These are phyloP conservation scores for Exophiala sp. DNA, from an alignment of 2,329 filamentous ascomycete species.

Conservation along the genomic window DNA sequence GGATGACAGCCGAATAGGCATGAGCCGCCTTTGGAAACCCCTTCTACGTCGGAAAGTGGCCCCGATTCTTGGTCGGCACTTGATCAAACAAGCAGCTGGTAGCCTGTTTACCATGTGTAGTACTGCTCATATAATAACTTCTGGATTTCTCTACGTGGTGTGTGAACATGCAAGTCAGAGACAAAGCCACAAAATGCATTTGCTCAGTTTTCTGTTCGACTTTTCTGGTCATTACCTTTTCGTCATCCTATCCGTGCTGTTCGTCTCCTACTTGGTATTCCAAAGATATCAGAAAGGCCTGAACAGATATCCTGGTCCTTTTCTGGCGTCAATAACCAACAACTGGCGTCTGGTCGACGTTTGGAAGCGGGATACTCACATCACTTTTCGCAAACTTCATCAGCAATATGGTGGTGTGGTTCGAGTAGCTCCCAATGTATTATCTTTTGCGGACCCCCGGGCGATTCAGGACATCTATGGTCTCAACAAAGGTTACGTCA, in stretches of 20 bases:
- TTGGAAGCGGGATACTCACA: conserved; percentile 60
- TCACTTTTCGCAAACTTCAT: conserved; percentile 66
- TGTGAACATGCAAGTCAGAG: too few relatives aligned
- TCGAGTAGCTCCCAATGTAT: conserved; percentile 67
- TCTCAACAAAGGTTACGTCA: conserved; percentile 74
- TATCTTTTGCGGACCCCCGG: conserved; percentile 71
- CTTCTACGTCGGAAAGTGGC: too few relatives aligned
- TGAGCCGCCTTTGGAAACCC: too few relatives aligned
- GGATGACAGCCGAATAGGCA: too few relatives aligned
- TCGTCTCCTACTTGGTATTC: conserved; percentile 18
- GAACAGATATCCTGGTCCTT: conserved; percentile 63
- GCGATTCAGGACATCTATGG: conserved; percentile 76
- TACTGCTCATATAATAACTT: too few relatives aligned
- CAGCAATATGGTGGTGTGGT: conserved; percentile 70
- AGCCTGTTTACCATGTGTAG: too few relatives aligned
- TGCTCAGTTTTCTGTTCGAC: too few relatives aligned
- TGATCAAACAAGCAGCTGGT: too few relatives aligned
- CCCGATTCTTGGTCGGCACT: too few relatives aligned
- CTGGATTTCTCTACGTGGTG: too few relatives aligned
- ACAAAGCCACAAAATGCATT: too few relatives aligned
- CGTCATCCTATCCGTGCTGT: conserved; percentile 5
- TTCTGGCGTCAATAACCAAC: conserved; percentile 65
- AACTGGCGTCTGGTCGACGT: conserved; percentile 74
- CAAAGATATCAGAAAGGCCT: conserved; percentile 30
- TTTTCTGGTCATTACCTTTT: too few relatives aligned